A percentile compares a stretch with the other conserved stretches of the same genome.
Evolutionary conservation across 2,329 filamentous ascomycete species (phyloP).

Genomic region (Diaporthe eres): DNA sequence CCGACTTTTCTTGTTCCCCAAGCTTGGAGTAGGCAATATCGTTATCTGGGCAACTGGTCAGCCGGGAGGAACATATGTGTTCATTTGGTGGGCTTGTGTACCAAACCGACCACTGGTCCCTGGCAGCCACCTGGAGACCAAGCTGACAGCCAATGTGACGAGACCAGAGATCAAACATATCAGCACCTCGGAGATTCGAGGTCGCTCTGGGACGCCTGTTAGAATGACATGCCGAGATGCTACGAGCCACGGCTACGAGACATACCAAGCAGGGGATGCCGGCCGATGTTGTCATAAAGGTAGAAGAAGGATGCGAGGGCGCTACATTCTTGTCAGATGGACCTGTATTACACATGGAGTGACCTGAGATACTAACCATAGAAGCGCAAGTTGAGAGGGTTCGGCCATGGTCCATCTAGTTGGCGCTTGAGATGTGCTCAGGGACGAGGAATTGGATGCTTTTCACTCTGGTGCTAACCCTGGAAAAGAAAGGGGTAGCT

Average conservation of each 20-base stretch:
- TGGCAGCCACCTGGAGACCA: conserved; percentile 61
- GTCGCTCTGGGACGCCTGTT: conserved; percentile 56
- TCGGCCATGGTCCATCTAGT: conserved; percentile 33
- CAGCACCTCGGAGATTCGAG: conserved; percentile 62
- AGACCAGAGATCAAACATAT: conserved; percentile 62
- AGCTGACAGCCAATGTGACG: conserved; percentile 58
- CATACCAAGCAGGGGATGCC: conserved; percentile 64
- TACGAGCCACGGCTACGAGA: not conserved
- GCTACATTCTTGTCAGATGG: conserved; percentile 25
- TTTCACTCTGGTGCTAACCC: not conserved
- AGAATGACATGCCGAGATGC: not conserved
- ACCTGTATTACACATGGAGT: not conserved
- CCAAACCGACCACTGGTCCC: conserved; percentile 63
- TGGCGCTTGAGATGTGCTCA: not conserved
- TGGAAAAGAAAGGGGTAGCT: conserved; percentile 22
- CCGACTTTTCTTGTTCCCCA: conserved; percentile 52
- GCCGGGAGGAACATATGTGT: not conserved
- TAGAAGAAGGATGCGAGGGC: conserved; percentile 36
- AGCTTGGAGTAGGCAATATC: conserved; percentile 45
- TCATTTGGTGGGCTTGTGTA: conserved; percentile 39
- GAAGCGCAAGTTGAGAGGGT: conserved; percentile 36
- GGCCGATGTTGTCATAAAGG: conserved; percentile 52
- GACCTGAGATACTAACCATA: conserved; percentile 15
- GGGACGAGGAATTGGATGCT: not conserved
- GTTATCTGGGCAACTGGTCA: conserved; percentile 43